Conservation (phyloP, 139 green algal genomes). For the Coccomyxa sp. region DNA sequence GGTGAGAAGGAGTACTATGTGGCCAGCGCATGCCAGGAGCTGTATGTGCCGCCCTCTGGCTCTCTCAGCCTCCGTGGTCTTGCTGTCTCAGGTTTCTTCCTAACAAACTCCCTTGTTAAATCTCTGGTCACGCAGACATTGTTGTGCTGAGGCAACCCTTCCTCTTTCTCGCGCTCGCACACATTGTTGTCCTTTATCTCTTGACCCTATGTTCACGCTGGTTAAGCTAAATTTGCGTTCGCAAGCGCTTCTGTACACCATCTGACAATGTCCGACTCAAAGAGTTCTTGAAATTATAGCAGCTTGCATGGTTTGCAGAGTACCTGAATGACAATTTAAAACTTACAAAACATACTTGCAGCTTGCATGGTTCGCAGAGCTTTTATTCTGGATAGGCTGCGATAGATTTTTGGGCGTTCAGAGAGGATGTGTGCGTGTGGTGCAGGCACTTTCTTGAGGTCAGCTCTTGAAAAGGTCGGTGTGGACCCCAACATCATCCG, state of each 20-base stretch:
- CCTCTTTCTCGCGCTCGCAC: background rate
- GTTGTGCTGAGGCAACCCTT: background rate
- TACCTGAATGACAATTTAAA: background rate
- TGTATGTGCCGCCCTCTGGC: slow-evolving; percentile 80
- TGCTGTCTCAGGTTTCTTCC: slow-evolving; percentile 53
- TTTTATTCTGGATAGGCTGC: background rate
- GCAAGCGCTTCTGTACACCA: too few species aligned
- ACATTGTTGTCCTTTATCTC: background rate
- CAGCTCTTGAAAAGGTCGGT: slow-evolving; percentile 88
- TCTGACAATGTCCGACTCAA: too few species aligned
- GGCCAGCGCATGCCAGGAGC: slow-evolving; percentile 71
- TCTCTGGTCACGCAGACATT: background rate
- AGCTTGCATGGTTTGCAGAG: too few species aligned
- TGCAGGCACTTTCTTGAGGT: slow-evolving; percentile 77
- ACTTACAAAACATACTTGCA: background rate
- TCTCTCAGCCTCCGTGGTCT: slow-evolving; percentile 78
- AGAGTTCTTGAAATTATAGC: background rate
- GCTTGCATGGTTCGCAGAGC: background rate
- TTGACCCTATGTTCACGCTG: background rate
- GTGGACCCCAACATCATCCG: slow-evolving; percentile 85
- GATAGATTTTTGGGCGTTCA: background rate
- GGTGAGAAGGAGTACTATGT: slow-evolving; percentile 89
- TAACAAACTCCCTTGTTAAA: background rate
- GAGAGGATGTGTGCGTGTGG: background rate
- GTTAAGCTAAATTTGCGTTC: background rate